phyloP scores from a whole-genome alignment of 306 rosid species.

The Quercus gilva region DNA sequence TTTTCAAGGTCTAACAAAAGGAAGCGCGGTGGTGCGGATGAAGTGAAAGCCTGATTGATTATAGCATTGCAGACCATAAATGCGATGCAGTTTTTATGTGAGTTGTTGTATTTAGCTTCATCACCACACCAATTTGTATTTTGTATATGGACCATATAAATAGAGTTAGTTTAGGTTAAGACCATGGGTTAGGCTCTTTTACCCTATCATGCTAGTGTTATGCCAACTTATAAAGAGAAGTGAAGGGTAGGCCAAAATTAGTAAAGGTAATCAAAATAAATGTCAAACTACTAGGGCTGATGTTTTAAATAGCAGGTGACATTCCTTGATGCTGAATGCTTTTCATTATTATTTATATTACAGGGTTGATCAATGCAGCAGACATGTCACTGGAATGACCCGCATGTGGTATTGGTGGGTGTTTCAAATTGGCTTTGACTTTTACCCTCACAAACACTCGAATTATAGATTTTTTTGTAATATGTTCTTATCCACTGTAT shows the following conservation, averaged over 20 bases:
- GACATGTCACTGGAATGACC: slow-evolving; percentile 26
- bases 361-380: slow-evolving; percentile 15
- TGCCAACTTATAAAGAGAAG: too few species aligned
- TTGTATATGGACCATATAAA: slow-evolving; percentile 4
- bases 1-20: slow-evolving; percentile 71
- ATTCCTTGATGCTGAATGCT: slow-evolving; percentile 19
- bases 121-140: not conserved
- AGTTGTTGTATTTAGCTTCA: slow-evolving; percentile 28
- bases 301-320: slow-evolving; percentile 1
- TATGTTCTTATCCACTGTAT: slow-evolving; percentile 26
- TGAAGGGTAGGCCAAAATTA: too few species aligned
- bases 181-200: not conserved
- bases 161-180: slow-evolving; percentile 2
- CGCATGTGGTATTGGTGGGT: slow-evolving; percentile 25
- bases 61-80: slow-evolving; percentile 14
- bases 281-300: not conserved
- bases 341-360: slow-evolving; percentile 22
- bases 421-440: slow-evolving; percentile 35
- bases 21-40: slow-evolving; percentile 54
- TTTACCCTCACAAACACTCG: slow-evolving; percentile 17
- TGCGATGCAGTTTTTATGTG: slow-evolving; percentile 35
- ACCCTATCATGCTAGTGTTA: not conserved
- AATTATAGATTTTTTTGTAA: slow-evolving; percentile 43
- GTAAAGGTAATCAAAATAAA: not conserved
- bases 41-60: slow-evolving; percentile 49